Evolutionary conservation across 345 rosid species (phyloP).

Genomic region (Citrus reticulata): DNA sequence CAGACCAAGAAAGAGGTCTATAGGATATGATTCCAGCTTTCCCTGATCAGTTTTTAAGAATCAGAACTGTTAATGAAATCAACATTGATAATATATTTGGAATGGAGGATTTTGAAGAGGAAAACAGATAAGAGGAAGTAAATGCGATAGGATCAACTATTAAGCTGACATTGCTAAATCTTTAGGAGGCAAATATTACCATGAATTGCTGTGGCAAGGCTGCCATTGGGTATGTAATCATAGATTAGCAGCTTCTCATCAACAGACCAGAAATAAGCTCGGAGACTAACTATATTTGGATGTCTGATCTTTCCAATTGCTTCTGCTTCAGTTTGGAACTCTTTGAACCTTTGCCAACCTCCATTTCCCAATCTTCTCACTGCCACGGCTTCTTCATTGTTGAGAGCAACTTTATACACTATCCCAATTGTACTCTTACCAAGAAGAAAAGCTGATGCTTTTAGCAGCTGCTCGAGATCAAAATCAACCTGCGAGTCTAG

Average conservation of each 20-base stretch:
- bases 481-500: conserved; percentile 58
- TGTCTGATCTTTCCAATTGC: conserved; percentile 83
- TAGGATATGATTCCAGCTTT: conserved; percentile 52
- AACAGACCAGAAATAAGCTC: conserved; percentile 88
- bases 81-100: neutral
- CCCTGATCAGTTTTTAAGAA: conserved; percentile 33
- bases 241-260: conserved; percentile 88
- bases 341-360: conserved; percentile 70
- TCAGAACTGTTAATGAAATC: neutral
- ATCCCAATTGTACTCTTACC: conserved; percentile 85
- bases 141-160: neutral
- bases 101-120: neutral
- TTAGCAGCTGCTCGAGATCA: conserved; percentile 75
- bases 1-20: conserved; percentile 62
- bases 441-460: conserved; percentile 88
- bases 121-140: neutral
- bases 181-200: conserved; percentile 32
- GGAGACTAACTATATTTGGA: conserved; percentile 68
- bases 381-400: conserved; percentile 55
- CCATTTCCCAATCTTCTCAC: conserved; percentile 81
- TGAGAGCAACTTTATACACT: conserved; percentile 83
- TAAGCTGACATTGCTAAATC: neutral
- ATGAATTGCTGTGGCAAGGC: conserved; percentile 76
- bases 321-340: conserved; percentile 85
- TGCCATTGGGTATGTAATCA: conserved; percentile 70